Evolutionary conservation across 2,329 filamentous ascomycete species (phyloP).

Genomic region (Botryotinia globosa): DNA sequence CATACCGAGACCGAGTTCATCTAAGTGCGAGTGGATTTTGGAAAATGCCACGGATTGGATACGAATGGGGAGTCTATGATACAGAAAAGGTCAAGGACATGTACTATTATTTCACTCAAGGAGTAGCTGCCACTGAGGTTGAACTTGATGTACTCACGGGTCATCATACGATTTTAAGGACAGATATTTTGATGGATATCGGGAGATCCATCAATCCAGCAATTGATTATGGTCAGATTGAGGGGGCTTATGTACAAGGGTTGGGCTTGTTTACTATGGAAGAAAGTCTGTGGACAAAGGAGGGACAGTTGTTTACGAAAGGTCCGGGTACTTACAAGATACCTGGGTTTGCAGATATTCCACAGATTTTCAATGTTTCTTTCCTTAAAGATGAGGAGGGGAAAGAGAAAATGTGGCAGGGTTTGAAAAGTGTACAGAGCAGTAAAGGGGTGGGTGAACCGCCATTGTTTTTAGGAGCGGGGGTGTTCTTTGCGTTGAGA

Average conservation of each 20-base stretch:
- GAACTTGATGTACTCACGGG: constrained; percentile 92
- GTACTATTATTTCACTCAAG: constrained; percentile 98
- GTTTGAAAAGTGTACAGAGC: constrained; percentile 52
- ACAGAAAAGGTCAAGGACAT: constrained; percentile 62
- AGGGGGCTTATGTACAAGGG: constrained; percentile 78
- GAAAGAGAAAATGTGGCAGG: constrained; percentile 46
- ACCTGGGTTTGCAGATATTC: constrained; percentile 82
- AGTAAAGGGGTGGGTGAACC: constrained; percentile 59
- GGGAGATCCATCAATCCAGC: constrained; percentile 67
- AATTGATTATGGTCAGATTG: constrained; percentile 80
- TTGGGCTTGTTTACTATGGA: constrained; percentile 78
- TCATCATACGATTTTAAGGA: constrained; percentile 83
- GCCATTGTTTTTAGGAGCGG: constrained; percentile 55
- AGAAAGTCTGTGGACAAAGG: constrained; percentile 63
- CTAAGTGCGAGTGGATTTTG: constrained; percentile 93
- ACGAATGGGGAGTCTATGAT: constrained; percentile 82
- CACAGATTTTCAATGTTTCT: constrained; percentile 57
- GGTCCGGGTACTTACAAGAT: constrained; percentile 79
- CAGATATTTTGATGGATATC: constrained; percentile 97
- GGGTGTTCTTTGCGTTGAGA: constrained; percentile 52
- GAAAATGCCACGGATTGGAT: constrained; percentile 93
- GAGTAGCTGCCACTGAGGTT: constrained; percentile 85
- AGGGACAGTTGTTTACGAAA: constrained; percentile 61
- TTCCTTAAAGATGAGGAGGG: constrained; percentile 41
- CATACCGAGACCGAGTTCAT: constrained; percentile 93